These are phyloP conservation scores for Lachnellula suecica DNA, from an alignment of 2,329 filamentous ascomycete genomes.

Conservation along the genomic window DNA sequence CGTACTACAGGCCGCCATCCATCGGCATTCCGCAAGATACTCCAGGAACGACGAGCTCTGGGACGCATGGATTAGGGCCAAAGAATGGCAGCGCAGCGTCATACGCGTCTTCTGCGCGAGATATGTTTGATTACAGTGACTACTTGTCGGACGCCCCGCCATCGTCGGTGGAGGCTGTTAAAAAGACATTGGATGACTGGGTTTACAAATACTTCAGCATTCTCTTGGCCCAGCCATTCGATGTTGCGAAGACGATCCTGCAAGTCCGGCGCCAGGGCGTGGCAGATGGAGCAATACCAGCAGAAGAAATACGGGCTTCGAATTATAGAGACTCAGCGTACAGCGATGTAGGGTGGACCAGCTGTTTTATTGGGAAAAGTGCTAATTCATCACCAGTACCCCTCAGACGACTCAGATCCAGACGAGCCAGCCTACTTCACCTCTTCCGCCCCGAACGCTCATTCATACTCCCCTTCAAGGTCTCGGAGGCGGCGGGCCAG, in stretches of 20 bases:
- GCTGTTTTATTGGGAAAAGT: background rate
- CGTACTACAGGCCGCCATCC: constrained; percentile 64
- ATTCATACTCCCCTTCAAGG: constrained; percentile 40
- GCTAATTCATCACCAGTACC: constrained; percentile 36
- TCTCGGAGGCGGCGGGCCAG: constrained; percentile 33
- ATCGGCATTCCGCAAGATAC: constrained; percentile 55
- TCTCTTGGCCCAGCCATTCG: constrained; percentile 90
- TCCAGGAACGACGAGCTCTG: constrained; percentile 34
- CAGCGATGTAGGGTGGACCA: constrained; percentile 22
- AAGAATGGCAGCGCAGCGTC: constrained; percentile 41
- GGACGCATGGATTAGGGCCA: constrained; percentile 30
- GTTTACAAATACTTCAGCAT: constrained; percentile 91
- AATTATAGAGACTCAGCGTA: constrained; percentile 26
- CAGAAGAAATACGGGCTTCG: constrained; percentile 16
- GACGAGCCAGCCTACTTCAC: constrained; percentile 88
- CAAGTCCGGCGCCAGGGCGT: constrained; percentile 64
- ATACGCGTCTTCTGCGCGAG: constrained; percentile 69
- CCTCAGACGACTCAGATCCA: constrained; percentile 66
- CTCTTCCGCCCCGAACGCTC: constrained; percentile 46
- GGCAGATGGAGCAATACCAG: constrained; percentile 20
- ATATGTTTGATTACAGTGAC: constrained; percentile 88
- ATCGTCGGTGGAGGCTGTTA: constrained; percentile 71
- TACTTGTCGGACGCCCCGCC: constrained; percentile 78
- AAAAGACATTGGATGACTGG: constrained; percentile 78
- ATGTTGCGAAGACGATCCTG: constrained; percentile 91